Evolutionary conservation across 2,329 filamentous ascomycete genomes (phyloP).

Genomic region (Sporothrix curviconia): DNA sequence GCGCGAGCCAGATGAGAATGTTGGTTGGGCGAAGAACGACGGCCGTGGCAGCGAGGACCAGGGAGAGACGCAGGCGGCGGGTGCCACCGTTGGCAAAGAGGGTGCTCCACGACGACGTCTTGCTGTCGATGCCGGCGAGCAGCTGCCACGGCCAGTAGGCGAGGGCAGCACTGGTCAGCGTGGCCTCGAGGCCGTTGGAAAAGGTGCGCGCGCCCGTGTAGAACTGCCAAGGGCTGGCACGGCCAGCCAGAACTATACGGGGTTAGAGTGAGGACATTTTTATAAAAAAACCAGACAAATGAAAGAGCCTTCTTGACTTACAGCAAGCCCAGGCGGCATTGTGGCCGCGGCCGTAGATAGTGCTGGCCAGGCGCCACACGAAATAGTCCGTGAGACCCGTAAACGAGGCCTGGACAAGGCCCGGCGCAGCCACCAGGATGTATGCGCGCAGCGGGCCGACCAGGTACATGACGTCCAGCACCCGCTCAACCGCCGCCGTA

Average conservation of each 20-base stretch:
- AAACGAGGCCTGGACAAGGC: constrained; percentile 67
- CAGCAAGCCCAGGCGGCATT: constrained; percentile 62
- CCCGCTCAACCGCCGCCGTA: constrained; percentile 58
- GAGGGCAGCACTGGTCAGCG: constrained; percentile 72
- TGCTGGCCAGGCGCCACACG: constrained; percentile 74
- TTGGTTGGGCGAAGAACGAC: constrained; percentile 89
- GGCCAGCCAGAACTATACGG: constrained; percentile 59
- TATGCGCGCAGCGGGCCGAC: constrained; percentile 53
- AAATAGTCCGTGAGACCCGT: constrained; percentile 78
- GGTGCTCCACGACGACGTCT: constrained; percentile 20
- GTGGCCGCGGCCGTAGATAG: constrained; percentile 61
- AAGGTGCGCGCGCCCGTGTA: constrained; percentile 90
- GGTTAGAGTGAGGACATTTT: too few relatives aligned
- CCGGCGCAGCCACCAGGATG: constrained; percentile 66
- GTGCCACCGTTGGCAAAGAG: constrained; percentile 17
- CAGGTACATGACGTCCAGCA: constrained; percentile 49
- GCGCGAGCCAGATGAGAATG: constrained; percentile 69
- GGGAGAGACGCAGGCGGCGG: constrained; percentile 47
- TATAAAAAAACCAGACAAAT: background rate
- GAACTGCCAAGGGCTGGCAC: constrained; percentile 90
- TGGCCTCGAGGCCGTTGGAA: constrained; percentile 90
- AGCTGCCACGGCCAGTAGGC: constrained; percentile 83
- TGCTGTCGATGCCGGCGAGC: constrained; percentile 36
- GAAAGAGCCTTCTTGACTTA: constrained; percentile 40
- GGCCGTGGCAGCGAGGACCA: constrained; percentile 72